phyloP scores from a whole-genome alignment of 257 asterid genomes.

The Asclepias syriaca region DNA sequence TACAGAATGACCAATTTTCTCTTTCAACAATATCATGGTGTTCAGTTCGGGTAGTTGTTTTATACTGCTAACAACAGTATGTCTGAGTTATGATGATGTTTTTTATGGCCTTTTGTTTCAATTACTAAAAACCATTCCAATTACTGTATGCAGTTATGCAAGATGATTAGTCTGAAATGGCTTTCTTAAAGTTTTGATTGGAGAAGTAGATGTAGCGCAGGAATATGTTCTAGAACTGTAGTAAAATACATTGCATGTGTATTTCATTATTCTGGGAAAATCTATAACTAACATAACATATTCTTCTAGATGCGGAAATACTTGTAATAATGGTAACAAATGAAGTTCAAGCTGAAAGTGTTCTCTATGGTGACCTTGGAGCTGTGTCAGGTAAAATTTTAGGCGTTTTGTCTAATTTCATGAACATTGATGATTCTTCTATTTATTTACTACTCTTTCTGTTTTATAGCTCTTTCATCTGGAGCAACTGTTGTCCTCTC shows the following conservation, averaged over 20 bases:
- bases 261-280: constrained; percentile 3
- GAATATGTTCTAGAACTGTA: not conserved
- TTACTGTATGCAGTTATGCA: not conserved
- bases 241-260: not conserved
- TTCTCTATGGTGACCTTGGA: constrained; percentile 73
- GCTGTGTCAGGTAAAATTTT: constrained; percentile 68
- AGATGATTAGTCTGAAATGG: not conserved
- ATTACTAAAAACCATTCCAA: not conserved
- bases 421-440: constrained; percentile 29
- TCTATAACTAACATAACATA: constrained; percentile 24
- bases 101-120: not conserved
- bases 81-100: not conserved
- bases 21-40: not conserved
- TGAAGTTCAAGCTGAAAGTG: constrained; percentile 92
- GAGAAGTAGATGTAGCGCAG: not conserved
- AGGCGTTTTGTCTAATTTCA: constrained; percentile 1
- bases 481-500: constrained; percentile 85
- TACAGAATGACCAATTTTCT: not conserved
- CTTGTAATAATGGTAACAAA: constrained; percentile 91
- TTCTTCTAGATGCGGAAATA: constrained; percentile 64
- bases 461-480: constrained; percentile 64
- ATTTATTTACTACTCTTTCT: constrained; percentile 5
- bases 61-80: not conserved
- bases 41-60: constrained; percentile 1
- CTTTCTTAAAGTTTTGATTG: not conserved